Evolutionary conservation across 768 basidiomycete species (phyloP).

Genomic region (Mycena alexandri): DNA sequence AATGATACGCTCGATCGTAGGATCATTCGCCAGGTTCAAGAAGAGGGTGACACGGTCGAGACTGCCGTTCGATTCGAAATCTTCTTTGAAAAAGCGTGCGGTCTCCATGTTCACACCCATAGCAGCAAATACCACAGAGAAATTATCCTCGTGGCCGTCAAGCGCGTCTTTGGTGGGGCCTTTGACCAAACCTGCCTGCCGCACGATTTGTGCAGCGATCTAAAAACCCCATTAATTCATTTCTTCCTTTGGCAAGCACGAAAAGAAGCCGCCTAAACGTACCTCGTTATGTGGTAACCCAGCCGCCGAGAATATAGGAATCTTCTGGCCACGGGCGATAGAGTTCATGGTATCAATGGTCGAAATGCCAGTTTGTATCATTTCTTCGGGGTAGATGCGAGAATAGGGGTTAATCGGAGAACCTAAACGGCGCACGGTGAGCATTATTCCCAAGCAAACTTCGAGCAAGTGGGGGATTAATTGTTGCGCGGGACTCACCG

Average conservation of each 20-base stretch:
- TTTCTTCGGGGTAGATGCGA: constrained; percentile 99
- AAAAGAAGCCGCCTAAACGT: constrained; percentile 41
- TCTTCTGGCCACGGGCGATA: constrained; percentile 99
- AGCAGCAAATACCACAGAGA: constrained; percentile 99
- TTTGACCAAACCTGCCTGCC: constrained; percentile 97
- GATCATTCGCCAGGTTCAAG: constrained; percentile 98
- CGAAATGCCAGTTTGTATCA: constrained; percentile 99
- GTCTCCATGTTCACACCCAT: constrained; percentile 99
- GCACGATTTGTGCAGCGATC: constrained; percentile 99
- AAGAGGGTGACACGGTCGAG: constrained; percentile 98
- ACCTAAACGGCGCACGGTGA: constrained; percentile 61
- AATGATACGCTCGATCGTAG: constrained; percentile 99
- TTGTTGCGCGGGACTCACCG: constrained; percentile 63
- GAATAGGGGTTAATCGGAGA: constrained; percentile 98
- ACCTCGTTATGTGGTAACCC: constrained; percentile 99
- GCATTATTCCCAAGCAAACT: constrained; percentile 13
- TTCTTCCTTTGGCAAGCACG: constrained; percentile 11
- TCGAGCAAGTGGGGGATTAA: constrained; percentile 14
- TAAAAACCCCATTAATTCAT: constrained; percentile 47
- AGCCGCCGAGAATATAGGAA: constrained; percentile 99
- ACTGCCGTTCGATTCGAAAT: constrained; percentile 99
- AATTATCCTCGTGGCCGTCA: constrained; percentile 99
- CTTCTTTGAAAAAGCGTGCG: constrained; percentile 99
- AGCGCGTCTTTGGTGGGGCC: constrained; percentile 97
- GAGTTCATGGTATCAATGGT: constrained; percentile 99